phyloP scores from a whole-genome alignment of 495 filamentous ascomycete species.

The Sordaria brevicollis region DNA sequence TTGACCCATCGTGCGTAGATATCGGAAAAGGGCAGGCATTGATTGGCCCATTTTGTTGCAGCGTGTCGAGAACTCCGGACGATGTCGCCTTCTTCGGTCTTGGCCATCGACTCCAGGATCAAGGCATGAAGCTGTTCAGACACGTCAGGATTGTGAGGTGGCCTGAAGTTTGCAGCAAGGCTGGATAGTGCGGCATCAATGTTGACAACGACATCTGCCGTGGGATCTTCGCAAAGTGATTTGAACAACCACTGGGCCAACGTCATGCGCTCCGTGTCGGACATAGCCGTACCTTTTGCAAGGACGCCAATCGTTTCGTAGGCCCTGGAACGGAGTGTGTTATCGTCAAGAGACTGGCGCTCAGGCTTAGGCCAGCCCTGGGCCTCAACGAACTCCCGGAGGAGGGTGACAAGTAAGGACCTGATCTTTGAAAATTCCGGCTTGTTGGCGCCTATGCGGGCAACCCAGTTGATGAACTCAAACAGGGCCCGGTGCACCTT shows the following conservation, averaged over 20 bases:
- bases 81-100: conserved; percentile 39
- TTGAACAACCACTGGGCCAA: conserved; percentile 71
- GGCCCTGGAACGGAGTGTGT: conserved; percentile 58
- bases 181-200: conserved; percentile 82
- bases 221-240: conserved; percentile 71
- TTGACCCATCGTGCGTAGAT: conserved; percentile 79
- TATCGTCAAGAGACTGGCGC: conserved; percentile 46
- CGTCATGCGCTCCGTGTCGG: conserved; percentile 40
- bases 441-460: conserved; percentile 54
- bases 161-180: conserved; percentile 44
- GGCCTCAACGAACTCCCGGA: conserved; percentile 63
- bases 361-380: conserved; percentile 72
- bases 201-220: conserved; percentile 65
- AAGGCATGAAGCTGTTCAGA: conserved; percentile 34
- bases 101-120: conserved; percentile 56
- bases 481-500: conserved; percentile 73
- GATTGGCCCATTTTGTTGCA: conserved; percentile 81
- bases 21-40: conserved; percentile 73
- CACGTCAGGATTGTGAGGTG: conserved; percentile 25
- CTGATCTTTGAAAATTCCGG: conserved; percentile 49
- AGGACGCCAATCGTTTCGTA: conserved; percentile 83
- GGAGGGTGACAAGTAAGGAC: conserved; percentile 54
- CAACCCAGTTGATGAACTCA: conserved; percentile 78
- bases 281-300: conserved; percentile 42
- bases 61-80: conserved; percentile 65